These are phyloP conservation scores for Apiospora pterosperma DNA, from an alignment of 2,329 filamentous ascomycete species.

Conservation along the genomic window DNA sequence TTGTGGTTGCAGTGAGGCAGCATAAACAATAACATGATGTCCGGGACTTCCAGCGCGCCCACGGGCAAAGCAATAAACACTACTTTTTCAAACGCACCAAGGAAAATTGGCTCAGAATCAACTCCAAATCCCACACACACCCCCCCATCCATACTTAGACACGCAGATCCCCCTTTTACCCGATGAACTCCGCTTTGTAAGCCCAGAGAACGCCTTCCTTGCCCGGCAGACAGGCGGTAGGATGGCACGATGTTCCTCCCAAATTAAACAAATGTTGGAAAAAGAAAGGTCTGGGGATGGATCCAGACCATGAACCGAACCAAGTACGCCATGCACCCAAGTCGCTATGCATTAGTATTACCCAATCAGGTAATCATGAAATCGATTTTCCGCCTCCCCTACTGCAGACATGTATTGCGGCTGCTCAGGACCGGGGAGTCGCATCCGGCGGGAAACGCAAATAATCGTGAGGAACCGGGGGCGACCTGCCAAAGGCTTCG, in stretches of 20 bases:
- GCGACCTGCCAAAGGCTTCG: slow-evolving; percentile 18
- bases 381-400: neutral
- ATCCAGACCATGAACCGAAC: neutral
- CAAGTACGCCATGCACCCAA: slow-evolving; percentile 7
- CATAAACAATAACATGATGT: neutral
- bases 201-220: neutral
- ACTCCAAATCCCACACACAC: neutral
- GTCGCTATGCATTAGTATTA: slow-evolving; percentile 8
- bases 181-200: neutral
- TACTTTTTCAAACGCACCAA: neutral
- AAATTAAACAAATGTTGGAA: neutral
- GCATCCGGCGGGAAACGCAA: slow-evolving; percentile 18
- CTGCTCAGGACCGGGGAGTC: slow-evolving; percentile 6
- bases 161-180: neutral
- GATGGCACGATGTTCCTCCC: neutral
- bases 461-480: slow-evolving; percentile 17
- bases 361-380: neutral
- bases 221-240: neutral
- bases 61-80: neutral
- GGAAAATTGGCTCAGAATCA: neutral
- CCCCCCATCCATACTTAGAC: neutral
- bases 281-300: neutral
- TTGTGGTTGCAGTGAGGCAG: slow-evolving; percentile 2
- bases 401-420: neutral
- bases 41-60: neutral